phyloP scores from a whole-genome alignment of 129 eudicot species.

The Deinandra increscens region DNA sequence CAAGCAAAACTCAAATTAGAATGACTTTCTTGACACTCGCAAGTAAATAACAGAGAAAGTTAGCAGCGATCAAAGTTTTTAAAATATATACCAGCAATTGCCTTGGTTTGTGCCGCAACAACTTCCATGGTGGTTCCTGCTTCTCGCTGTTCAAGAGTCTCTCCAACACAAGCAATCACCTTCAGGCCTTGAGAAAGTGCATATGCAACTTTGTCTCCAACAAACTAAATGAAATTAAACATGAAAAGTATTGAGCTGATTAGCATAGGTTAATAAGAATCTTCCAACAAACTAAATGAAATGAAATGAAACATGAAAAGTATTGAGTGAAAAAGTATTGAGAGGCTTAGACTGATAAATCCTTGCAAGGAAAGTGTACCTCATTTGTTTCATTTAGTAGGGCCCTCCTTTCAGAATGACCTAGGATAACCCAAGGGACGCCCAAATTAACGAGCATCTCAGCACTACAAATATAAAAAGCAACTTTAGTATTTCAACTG shows the following conservation, averaged over 20 bases:
- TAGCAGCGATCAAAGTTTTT: not conserved
- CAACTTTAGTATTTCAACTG: slow-evolving; percentile 12
- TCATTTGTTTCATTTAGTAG: slow-evolving; percentile 72
- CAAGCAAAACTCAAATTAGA: not conserved
- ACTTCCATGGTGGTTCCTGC: slow-evolving; percentile 90
- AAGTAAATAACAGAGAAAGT: not conserved
- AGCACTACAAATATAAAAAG: slow-evolving; percentile 55
- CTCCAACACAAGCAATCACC: slow-evolving; percentile 98
- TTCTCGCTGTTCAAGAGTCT: slow-evolving; percentile 93
- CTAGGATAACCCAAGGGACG: slow-evolving; percentile 93
- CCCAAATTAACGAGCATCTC: slow-evolving; percentile 92
- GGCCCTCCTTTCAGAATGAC: slow-evolving; percentile 95
- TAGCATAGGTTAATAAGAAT: not conserved
- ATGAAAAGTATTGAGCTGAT: not conserved
- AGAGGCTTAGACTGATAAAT: slow-evolving; percentile 8
- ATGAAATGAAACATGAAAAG: too few relatives aligned
- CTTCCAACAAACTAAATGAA: too few relatives aligned
- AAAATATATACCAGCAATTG: slow-evolving; percentile 71
- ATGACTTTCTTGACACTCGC: slow-evolving; percentile 4
- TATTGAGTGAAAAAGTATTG: too few relatives aligned
- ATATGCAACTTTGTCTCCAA: slow-evolving; percentile 96
- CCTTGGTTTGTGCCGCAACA: slow-evolving; percentile 95
- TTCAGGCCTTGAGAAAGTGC: slow-evolving; percentile 95
- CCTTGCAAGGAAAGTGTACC: slow-evolving; percentile 43
- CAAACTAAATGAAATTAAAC: slow-evolving; percentile 56